Conservation (phyloP, 495 filamentous ascomycete species). For the Thermochaetoides thermophila region DNA sequence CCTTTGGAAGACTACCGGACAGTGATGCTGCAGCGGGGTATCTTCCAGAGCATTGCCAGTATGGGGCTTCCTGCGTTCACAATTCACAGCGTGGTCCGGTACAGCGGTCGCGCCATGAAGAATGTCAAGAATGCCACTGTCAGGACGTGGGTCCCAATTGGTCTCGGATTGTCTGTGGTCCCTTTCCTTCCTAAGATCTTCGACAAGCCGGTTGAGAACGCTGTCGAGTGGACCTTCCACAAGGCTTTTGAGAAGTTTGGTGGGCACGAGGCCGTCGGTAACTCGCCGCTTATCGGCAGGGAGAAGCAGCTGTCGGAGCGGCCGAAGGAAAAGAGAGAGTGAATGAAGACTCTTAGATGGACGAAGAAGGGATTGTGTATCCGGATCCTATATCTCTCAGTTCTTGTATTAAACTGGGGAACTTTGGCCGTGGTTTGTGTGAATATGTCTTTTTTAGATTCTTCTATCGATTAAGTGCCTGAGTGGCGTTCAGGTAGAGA, state of each 20-base stretch:
- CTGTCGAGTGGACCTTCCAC: conserved; percentile 80
- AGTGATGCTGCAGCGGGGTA: conserved; percentile 76
- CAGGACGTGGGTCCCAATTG: conserved; percentile 79
- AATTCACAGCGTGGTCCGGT: conserved; percentile 81
- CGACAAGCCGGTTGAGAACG: conserved; percentile 83
- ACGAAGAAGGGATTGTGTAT: no score
- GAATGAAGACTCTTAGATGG: no score
- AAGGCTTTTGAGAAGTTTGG: conserved; percentile 56
- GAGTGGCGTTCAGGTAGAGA: no score
- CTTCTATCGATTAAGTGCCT: no score
- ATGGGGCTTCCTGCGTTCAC: conserved; percentile 95
- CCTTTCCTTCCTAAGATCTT: conserved; percentile 82
- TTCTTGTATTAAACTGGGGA: no score
- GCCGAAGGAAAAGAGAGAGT: conserved; percentile 43
- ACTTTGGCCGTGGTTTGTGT: no score
- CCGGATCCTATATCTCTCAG: no score
- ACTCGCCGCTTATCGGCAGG: conserved; percentile 36
- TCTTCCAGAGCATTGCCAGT: conserved; percentile 80
- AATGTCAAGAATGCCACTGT: conserved; percentile 56
- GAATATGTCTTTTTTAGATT: no score
- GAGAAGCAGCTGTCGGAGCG: conserved; percentile 37
- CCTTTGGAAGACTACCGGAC: conserved; percentile 80
- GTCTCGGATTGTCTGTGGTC: conserved; percentile 75
- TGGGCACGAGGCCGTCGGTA: conserved; percentile 43
- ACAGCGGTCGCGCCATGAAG: conserved; percentile 71